These are phyloP conservation scores for Thelonectria rubi DNA, from an alignment of 2,329 filamentous ascomycete species.

Conservation along the genomic window DNA sequence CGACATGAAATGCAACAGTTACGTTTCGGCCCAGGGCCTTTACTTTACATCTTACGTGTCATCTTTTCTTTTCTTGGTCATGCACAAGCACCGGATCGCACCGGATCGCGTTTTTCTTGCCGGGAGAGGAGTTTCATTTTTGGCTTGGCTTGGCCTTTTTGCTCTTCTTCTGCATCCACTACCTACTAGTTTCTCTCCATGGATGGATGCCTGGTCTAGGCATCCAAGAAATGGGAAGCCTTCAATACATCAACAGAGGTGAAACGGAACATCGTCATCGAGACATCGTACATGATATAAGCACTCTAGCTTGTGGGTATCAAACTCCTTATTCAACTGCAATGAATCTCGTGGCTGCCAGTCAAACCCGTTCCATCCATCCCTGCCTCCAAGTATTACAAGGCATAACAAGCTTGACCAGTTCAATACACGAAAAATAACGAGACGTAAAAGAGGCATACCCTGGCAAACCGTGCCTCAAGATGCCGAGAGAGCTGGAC, in stretches of 20 bases:
- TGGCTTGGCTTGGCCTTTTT: slow-evolving; percentile 14
- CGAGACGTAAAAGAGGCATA: slow-evolving; percentile 23
- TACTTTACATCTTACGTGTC: slow-evolving; percentile 7
- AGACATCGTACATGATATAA: slow-evolving; percentile 12
- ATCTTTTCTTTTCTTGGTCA: too few relatives aligned
- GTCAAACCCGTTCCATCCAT: slow-evolving; percentile 20
- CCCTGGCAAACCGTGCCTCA: slow-evolving; percentile 23
- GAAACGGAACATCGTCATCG: neutral
- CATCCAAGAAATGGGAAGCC: too few relatives aligned
- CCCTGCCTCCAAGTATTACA: slow-evolving; percentile 16
- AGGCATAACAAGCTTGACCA: slow-evolving; percentile 11
- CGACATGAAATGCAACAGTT: slow-evolving; percentile 29
- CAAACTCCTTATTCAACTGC: slow-evolving; percentile 23
- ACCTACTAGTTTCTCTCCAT: too few relatives aligned
- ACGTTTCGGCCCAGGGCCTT: slow-evolving; percentile 16
- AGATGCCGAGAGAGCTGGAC: slow-evolving; percentile 29
- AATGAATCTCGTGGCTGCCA: slow-evolving; percentile 14
- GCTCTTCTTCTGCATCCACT: neutral
- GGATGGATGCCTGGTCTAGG: too few relatives aligned
- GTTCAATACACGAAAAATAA: slow-evolving; percentile 26
- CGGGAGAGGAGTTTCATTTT: slow-evolving; percentile 13
- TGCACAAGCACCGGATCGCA: slow-evolving; percentile 4
- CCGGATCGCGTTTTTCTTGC: slow-evolving; percentile 9
- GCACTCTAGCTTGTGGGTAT: slow-evolving; percentile 20
- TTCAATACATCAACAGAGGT: neutral